phyloP scores from a whole-genome alignment of 2,329 filamentous ascomycete genomes.

The Pochonia chlamydosporia region DNA sequence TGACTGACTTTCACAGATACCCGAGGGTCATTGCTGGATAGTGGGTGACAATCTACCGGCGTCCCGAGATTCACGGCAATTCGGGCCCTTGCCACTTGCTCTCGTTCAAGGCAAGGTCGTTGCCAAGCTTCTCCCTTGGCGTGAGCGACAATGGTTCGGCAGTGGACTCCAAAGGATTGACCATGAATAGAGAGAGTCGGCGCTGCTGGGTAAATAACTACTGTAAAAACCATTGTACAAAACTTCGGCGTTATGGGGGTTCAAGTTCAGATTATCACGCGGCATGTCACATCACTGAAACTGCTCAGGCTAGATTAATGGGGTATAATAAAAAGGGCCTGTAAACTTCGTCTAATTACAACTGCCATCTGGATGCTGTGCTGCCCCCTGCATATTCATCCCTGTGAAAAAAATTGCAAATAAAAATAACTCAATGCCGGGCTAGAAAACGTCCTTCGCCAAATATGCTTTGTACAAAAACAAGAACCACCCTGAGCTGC shows the following conservation, averaged over 20 bases:
- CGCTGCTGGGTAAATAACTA: too few relatives aligned
- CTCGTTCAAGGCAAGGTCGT: conserved; percentile 80
- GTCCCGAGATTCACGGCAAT: conserved; percentile 81
- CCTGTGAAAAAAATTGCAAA: conserved; percentile 8
- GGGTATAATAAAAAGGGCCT: conserved; percentile 18
- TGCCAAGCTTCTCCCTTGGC: conserved; percentile 51
- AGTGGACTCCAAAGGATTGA: conserved; percentile 33
- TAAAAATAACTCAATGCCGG: conserved; percentile 18
- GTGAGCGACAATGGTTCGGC: conserved; percentile 44
- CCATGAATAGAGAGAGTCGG: conserved; percentile 4
- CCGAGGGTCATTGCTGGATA: conserved; percentile 86
- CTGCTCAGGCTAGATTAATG: conserved; percentile 6
- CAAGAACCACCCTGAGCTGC: conserved; percentile 14
- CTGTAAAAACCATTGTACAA: too few relatives aligned
- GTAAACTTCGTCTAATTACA: conserved; percentile 29
- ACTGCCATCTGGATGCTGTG: conserved; percentile 14
- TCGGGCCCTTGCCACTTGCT: conserved; percentile 80
- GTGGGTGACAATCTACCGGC: conserved; percentile 80
- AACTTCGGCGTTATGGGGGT: background rate
- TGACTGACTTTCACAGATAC: conserved; percentile 63
- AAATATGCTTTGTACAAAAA: conserved; percentile 29
- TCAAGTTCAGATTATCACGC: background rate
- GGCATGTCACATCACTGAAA: background rate
- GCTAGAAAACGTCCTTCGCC: conserved; percentile 17
- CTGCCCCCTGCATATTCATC: conserved; percentile 11